Conservation (phyloP, 352 stramenopile genomes). For the Phytopythium vexans region DNA sequence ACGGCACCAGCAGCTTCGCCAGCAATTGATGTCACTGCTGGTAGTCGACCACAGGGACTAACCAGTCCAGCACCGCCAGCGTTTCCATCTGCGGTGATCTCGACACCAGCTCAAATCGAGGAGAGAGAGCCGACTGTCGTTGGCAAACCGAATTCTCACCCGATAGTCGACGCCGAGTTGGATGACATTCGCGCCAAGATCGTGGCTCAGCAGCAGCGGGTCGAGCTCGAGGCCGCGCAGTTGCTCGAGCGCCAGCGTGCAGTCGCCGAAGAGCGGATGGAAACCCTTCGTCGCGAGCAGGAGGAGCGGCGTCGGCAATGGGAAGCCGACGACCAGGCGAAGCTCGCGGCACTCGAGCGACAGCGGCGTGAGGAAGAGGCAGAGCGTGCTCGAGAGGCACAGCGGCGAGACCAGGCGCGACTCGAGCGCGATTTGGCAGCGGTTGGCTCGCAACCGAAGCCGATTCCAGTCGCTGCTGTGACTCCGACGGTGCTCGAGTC, state of each 20-base stretch:
- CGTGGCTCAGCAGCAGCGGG: constrained; percentile 33
- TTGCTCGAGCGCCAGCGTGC: constrained; percentile 37
- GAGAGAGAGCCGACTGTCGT: background rate
- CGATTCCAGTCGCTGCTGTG: too few species aligned
- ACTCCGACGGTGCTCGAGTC: too few species aligned
- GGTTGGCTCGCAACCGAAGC: too few species aligned
- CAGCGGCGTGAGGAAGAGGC: constrained; percentile 42
- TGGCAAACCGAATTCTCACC: background rate
- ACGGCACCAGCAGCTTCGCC: too few species aligned
- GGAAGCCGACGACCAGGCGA: constrained; percentile 58
- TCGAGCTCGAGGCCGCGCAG: constrained; percentile 38
- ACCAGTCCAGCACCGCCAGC: background rate
- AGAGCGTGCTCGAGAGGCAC: constrained; percentile 23
- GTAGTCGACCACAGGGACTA: background rate
- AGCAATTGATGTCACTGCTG: too few species aligned
- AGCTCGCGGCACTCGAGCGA: constrained; percentile 41
- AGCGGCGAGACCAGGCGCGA: constrained; percentile 31
- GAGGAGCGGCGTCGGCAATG: constrained; percentile 60
- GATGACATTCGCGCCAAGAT: constrained; percentile 40
- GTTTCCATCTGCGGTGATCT: background rate
- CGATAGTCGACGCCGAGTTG: constrained; percentile 17
- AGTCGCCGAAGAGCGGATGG: constrained; percentile 53
- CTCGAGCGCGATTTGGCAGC: constrained; percentile 8
- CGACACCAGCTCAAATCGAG: background rate
- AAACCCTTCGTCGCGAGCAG: constrained; percentile 58